phyloP scores from a whole-genome alignment of 129 eudicot genomes.

The Daucus carota region DH1_v3.0 NC_030381.2:47361001-47361500 shows the following conservation, averaged over 20 bases:
- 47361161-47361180: background rate
- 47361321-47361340: background rate
- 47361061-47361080: background rate
- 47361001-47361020: constrained; percentile 25
- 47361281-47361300: constrained; percentile 14
- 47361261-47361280: background rate
- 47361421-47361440: background rate
- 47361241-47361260: constrained; percentile 23
- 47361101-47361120: constrained; percentile 21
- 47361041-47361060: background rate
- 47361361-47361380: too few relatives aligned
- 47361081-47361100: constrained; percentile 16
- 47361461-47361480: background rate
- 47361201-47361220: constrained; percentile 18
- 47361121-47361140: constrained; percentile 11
- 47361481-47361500: background rate
- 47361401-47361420: background rate
- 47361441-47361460: background rate
- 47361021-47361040: constrained; percentile 16
- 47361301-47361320: background rate
- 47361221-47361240: constrained; percentile 22
- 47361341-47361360: background rate
- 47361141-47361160: background rate
- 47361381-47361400: background rate
- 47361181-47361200: background rate